Percentiles rank a stretch among this genome's conserved stretches.
Conservation (phyloP, 2,329 filamentous ascomycete species). For the Aspergillus alliaceus region DNA sequence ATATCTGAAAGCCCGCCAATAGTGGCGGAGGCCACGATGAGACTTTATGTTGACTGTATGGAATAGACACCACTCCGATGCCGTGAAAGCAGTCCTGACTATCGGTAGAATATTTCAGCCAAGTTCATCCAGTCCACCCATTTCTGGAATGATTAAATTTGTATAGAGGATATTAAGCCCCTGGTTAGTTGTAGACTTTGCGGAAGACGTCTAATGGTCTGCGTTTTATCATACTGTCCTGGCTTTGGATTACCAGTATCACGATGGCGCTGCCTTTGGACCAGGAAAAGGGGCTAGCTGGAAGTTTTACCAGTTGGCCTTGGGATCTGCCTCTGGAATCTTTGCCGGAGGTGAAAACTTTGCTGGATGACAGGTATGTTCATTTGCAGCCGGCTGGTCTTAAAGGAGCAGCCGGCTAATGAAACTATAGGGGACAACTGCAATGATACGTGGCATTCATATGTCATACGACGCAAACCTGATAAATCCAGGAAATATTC, state of each 20-base stretch:
- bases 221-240: constrained; percentile 40
- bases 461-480: neutral
- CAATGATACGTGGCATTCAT: constrained; percentile 16
- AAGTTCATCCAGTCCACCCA: constrained; percentile 40
- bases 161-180: constrained; percentile 43
- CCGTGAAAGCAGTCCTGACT: neutral
- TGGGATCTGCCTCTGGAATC: constrained; percentile 24
- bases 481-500: constrained; percentile 34
- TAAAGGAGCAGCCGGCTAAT: neutral
- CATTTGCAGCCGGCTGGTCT: too few species aligned
- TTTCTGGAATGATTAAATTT: constrained; percentile 41
- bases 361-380: constrained; percentile 15
- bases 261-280: constrained; percentile 38
- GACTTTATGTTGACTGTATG: neutral
- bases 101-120: constrained; percentile 39
- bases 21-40: neutral
- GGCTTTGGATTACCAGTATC: constrained; percentile 39
- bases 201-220: constrained; percentile 52
- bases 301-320: constrained; percentile 22
- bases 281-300: constrained; percentile 39
- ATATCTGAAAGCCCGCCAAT: neutral
- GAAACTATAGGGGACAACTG: constrained; percentile 22
- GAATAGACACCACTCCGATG: neutral
- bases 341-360: constrained; percentile 25
- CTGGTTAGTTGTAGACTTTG: constrained; percentile 51